Base-by-base conservation (phyloP, 441 rosid genomes). In the Eugenia klotzschiana region DNA sequence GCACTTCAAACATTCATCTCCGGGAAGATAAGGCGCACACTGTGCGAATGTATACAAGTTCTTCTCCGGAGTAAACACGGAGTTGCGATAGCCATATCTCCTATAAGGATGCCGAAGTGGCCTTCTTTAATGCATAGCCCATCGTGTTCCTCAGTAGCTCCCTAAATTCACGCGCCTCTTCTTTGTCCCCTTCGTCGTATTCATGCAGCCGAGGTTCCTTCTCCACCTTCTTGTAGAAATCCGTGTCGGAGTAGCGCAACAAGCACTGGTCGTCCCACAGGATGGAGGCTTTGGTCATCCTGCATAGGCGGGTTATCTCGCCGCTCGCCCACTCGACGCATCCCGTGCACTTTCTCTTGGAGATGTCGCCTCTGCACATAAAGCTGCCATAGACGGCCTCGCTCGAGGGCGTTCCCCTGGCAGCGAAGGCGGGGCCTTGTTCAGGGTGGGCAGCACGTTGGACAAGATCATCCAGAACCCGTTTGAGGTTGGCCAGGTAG, bases 181-280 rank as follows among this genome's bases (percentile, higher is more conserved):
- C 60, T 18, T 2, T 80, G 26, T 87, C 87, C 54, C 8, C 5
- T 2, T 0, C 10, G 33, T 89, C 86, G 64, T 80, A 85, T 82
- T 84, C 25, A 3, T 14, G 0, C 29, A 84, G 0, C 4, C 0
- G 0, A 0, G 89, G 88, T 2, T 2, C 0, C 5, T 41, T 26
- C 69, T 79, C 49, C 23, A 16, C 49, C 4, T 84, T 84, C 4
- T 88, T 83, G 13, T 87, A 82, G 79, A 90, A 87, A 16, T 80
- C 82, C 29, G 1, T 2, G 40, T 88, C 40, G 6, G 91, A 90
- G 82, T 91, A 90, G 1, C 85, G 80, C 10, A 90, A n/a, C 89
- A 82, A 80, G 87, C 93, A 92, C 51, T 87, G 16, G 12, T 91
- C 92, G 20, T 87, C 89, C 91, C 90, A 90, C 4, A 92, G 72